Base-by-base conservation (phyloP, 2,329 filamentous ascomycete species). In the Gnomoniopsis smithogilvyi region DNA sequence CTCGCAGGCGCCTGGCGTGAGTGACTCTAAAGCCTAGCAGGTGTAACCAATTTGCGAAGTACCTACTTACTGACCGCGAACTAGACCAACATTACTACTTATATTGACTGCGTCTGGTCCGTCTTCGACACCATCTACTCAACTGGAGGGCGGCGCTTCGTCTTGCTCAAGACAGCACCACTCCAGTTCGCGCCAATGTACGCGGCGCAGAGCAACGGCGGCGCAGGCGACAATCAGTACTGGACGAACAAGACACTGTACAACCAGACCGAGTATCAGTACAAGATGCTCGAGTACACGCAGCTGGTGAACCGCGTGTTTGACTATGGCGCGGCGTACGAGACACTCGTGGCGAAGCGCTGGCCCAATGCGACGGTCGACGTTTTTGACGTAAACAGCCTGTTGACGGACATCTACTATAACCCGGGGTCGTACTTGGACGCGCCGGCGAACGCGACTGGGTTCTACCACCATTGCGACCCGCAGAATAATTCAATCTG, bases 131-230 rank as follows among this genome's bases (percentile, higher is more conserved):
- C 69, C 6, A 74, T 94, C 1, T 90, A 93, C 72, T 72, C 76
- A 34, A 78, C 81, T 45, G 90, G 90, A 4, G 90, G 78, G 0
- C 79, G 89, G 14, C 85, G 85, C 60, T 92, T 93, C 63, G 86
- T 92, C 2, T 75, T 94, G 17, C 78, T 91, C 73, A 92, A 92
- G 68, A 72, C 82, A 15, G 83, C 81, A 0, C 89, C 90, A 0
- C 75, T 93, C 49, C 78, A 92, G 51, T 72, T 87, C n/a, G 74
- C 83, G 1, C 90, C 90, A 0, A 73, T 88, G 58, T 94, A 93
- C 68, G 83, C 82, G 0, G 66, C 75, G 34, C 71, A 72, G 2
- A 74, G 75, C 46, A 65, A 69, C 26, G 78, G 79, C 33, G 80
- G 80, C 14, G 63, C 71, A 3, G 67, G 67, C 4, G 65, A 76